Percentiles rank a stretch among this genome's conserved stretches.
phyloP scores from a whole-genome alignment of 139 green algal genomes.

The Tetratostichococcus sp. region DNA sequence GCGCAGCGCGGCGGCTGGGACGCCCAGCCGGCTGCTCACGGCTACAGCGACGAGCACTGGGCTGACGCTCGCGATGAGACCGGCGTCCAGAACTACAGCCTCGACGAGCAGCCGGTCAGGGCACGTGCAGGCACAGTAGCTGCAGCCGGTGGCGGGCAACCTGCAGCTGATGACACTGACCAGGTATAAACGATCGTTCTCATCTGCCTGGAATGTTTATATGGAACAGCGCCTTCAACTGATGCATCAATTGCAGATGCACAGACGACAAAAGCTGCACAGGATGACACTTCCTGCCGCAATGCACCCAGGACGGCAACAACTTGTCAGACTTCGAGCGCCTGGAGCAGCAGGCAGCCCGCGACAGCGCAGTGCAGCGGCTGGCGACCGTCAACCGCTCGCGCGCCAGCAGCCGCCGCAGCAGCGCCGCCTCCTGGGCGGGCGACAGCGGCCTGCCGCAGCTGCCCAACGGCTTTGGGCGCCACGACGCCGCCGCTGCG shows the following conservation, averaged over 20 bases:
- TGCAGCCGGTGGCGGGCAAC: too few species aligned
- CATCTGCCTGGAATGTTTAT: too few species aligned
- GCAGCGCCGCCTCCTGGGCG: not conserved
- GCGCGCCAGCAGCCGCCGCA: constrained; percentile 1
- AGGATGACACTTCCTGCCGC: too few species aligned
- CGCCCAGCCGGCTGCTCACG: not conserved
- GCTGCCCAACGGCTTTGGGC: not conserved
- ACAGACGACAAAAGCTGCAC: too few species aligned
- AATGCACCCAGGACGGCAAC: too few species aligned
- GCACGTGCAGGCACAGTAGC: too few species aligned
- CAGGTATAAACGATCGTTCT: too few species aligned
- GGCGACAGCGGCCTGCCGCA: not conserved
- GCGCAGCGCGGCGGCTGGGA: not conserved
- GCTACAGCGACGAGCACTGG: too few species aligned
- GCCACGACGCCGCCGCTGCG: not conserved
- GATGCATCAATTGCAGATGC: too few species aligned
- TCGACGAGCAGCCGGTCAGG: not conserved
- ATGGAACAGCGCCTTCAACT: too few species aligned
- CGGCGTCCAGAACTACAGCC: not conserved
- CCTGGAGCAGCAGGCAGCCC: constrained; percentile 13
- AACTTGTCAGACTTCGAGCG: not conserved
- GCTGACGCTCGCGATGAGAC: too few species aligned
- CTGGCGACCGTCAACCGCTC: not conserved
- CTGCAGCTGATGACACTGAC: too few species aligned
- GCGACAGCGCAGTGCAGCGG: not conserved